Base-by-base conservation (phyloP, 176 grass and related monocot species). In the Hyparrhenia diplandra region DNA sequence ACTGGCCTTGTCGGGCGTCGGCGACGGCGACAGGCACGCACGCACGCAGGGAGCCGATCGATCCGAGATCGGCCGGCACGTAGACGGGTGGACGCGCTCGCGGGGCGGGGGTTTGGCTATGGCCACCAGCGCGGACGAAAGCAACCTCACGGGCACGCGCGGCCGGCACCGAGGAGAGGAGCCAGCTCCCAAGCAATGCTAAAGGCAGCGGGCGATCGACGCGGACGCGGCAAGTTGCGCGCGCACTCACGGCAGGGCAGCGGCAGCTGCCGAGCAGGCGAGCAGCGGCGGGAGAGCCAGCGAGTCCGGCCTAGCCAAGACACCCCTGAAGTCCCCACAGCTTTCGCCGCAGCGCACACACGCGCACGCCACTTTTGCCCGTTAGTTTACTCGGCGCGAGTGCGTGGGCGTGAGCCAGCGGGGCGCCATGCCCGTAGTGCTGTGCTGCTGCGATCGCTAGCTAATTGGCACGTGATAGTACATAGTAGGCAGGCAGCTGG, bases 121-220 rank as follows among this genome's bases (percentile, higher is more conserved):
- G n/a, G 5, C 12, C 74, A 64, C 86, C 70, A 80, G 49, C 81
- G 72, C 35, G 45, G 70, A 27, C 55, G 92, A 94, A 64, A 87
- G 88, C 87, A 45, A 94, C 89, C 58, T 25, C 76, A 76, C 86
- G 76, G 58, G 83, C 92, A 94, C 89, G 89, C 91, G 87, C 81
- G 60, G 29, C 41, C 88, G 67, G 11, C 91, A 72, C 68, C 37
- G 49, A 80, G 75, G 75, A 70, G 57, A 8, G 3, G 24, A 54
- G 25, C 43, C 31, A 32, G 31, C 31, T n/a, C 21, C 2, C 39
- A 62, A 21, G 29, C 31, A 27, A 51, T 3, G 29, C 63, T 21
- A 49, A 70, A 75, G 49, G 47, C 62, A 40, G 9, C 68, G 21
- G 13, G 37, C 36, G 62, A 60, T 30, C 12, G 65, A 62, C 69